Conservation (phyloP, 2,329 filamentous ascomycete species). For the Xylaria sp. region DNA sequence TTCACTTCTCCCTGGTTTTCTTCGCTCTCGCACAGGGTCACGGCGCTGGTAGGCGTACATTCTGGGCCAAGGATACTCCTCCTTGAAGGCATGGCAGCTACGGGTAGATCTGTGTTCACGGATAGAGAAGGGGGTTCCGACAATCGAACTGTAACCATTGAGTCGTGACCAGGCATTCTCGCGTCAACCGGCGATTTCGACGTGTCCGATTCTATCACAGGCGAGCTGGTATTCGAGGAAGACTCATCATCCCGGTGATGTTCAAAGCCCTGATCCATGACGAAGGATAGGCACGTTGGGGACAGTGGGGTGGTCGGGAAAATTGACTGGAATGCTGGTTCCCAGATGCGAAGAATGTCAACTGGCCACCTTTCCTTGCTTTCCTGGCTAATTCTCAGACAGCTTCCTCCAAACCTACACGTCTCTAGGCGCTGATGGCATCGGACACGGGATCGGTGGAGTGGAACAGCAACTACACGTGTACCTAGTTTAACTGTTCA, state of each 20-base stretch:
- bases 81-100: constrained; percentile 45
- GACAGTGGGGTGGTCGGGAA: constrained; percentile 41
- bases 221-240: constrained; percentile 31
- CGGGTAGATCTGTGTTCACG: constrained; percentile 59
- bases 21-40: constrained; percentile 40
- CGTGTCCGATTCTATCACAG: constrained; percentile 39
- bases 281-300: constrained; percentile 41
- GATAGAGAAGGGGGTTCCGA: constrained; percentile 70
- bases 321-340: constrained; percentile 47
- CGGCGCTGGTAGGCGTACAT: constrained; percentile 48
- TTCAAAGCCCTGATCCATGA: constrained; percentile 47
- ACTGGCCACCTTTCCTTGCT: constrained; percentile 39
- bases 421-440: constrained; percentile 38
- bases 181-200: constrained; percentile 42
- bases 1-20: constrained; percentile 22
- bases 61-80: constrained; percentile 50
- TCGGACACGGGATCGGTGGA: constrained; percentile 37
- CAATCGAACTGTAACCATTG: constrained; percentile 80
- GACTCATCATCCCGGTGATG: constrained; percentile 41
- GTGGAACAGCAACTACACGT: constrained; percentile 14
- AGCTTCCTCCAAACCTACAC: constrained; percentile 37
- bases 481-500: constrained; percentile 15
- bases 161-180: constrained; percentile 64
- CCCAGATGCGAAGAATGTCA: constrained; percentile 44
- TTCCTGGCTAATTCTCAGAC: constrained; percentile 37